A percentile compares a stretch with the other conserved stretches of the same genome.
Conservation (phyloP, 2,329 filamentous ascomycete species). For the Davidsoniella eucalypti region DNA sequence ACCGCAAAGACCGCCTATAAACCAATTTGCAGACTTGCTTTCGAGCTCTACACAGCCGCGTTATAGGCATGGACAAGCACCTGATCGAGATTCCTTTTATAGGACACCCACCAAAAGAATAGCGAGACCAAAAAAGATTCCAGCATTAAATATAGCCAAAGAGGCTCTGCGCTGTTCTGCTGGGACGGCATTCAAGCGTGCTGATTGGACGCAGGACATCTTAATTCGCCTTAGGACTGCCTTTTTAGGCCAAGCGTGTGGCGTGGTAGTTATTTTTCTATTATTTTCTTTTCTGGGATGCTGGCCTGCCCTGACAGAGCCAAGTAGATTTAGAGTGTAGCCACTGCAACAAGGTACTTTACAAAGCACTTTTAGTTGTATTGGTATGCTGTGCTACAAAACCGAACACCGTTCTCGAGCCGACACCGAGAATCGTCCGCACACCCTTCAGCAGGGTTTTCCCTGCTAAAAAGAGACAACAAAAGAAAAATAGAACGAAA, state of each 20-base stretch:
- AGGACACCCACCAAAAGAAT: too few relatives aligned
- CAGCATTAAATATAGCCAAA: too few relatives aligned
- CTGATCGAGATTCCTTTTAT: too few relatives aligned
- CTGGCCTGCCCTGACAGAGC: background rate
- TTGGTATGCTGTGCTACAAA: background rate
- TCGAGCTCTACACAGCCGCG: too few relatives aligned
- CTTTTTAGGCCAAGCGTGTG: background rate
- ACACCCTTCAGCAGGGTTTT: background rate
- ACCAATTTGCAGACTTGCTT: too few relatives aligned
- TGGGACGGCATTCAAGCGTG: background rate
- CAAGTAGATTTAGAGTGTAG: too few relatives aligned
- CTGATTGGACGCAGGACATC: background rate
- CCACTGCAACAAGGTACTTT: background rate
- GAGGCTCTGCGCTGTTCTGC: background rate
- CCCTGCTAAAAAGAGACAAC: too few relatives aligned
- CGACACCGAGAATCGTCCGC: slow-evolving; percentile 10
- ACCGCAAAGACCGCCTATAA: too few relatives aligned
- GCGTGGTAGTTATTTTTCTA: background rate
- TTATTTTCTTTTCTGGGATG: background rate
- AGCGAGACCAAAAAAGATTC: too few relatives aligned
- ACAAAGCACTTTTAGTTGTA: background rate
- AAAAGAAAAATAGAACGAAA: too few relatives aligned
- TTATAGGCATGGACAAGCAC: too few relatives aligned
- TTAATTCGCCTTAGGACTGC: background rate
- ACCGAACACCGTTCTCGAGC: slow-evolving; percentile 4